Evolutionary conservation across 208 protist species (phyloP), one percentile per base, ranked within the genome.

Genomic region (Trypanosomatidae sp.): DNA sequence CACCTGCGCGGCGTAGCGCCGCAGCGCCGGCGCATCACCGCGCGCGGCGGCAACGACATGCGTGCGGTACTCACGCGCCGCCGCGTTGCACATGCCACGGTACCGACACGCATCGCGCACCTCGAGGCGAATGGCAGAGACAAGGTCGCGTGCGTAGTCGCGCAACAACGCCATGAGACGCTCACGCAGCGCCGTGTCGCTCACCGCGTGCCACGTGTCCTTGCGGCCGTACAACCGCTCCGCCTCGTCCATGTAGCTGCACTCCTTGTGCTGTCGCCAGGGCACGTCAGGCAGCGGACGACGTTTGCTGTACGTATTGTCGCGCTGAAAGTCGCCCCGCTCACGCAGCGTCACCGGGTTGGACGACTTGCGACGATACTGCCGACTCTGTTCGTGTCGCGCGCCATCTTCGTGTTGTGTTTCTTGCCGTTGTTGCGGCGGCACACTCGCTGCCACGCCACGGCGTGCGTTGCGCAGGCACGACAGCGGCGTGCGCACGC

Each of bases 171-270:
- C 57, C 15, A 79, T 68, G 16, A 89, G 63, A 45, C 83, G 85
- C 44, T 87, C 79, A 1, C 75, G 60, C 48, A 92, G 38, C 35
- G 60, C 61, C 18, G 61, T 55, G 35, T 89, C 74, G 32, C 71
- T 48, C 3, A 80, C 61, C 6, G 42, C 44, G 47, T 71, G 58
- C 80, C 85, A 93, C 25, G 57, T 78, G 25, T 93, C 79, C 42
- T 88, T 93, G 13, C 85, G 58, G 11, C 85, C 85, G 56, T 90
- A 86, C 24, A 90, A 57, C 3, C 85, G 72, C 59, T 93, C 85
- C 4, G 85, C 85, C 47, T 93, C 85, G 47, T 93, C 85, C 33
- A 93, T 58, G 58, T 93, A 93, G 16, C 76, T 88, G 44, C 66
- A 60, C 24, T 53, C 49, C 46, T 80, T 82, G 23, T 67, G 43